Conservation (phyloP, 768 basidiomycete species). For the Boletus barrowsii region DNA sequence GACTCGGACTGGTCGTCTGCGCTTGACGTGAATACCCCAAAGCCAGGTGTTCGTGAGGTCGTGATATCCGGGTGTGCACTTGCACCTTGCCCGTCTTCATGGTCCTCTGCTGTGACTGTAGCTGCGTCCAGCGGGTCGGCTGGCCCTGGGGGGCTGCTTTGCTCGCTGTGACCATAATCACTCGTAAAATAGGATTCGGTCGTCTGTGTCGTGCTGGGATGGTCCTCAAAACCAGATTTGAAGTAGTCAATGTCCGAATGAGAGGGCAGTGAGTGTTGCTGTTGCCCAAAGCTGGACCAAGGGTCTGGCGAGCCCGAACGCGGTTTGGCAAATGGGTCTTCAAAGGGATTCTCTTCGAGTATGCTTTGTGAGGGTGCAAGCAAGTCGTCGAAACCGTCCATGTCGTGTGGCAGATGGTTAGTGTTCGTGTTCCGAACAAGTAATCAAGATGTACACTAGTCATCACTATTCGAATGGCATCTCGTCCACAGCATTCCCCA, state of each 20-base stretch:
- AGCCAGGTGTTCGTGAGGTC: constrained; percentile 42
- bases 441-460: constrained; percentile 5
- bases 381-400: constrained; percentile 81
- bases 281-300: constrained; percentile 61
- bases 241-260: constrained; percentile 27
- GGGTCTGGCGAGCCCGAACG: constrained; percentile 71
- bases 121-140: constrained; percentile 44
- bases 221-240: constrained; percentile 27
- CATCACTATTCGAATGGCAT: constrained; percentile 80
- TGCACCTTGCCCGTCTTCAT: constrained; percentile 29
- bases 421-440: background rate
- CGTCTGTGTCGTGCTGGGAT: constrained; percentile 20
- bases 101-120: constrained; percentile 28
- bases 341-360: constrained; percentile 76
- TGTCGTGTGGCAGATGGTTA: constrained; percentile 24
- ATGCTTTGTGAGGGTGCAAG: constrained; percentile 56
- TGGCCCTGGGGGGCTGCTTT: constrained; percentile 11
- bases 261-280: constrained; percentile 17
- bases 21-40: constrained; percentile 38
- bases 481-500: constrained; percentile 64
- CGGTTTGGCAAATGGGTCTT: constrained; percentile 63
- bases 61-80: constrained; percentile 8
- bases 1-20: constrained; percentile 21
- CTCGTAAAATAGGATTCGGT: constrained; percentile 38
- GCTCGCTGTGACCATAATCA: constrained; percentile 33